phyloP scores from a whole-genome alignment of 768 basidiomycete genomes.

The Mycena olivaceomarginata region DNA sequence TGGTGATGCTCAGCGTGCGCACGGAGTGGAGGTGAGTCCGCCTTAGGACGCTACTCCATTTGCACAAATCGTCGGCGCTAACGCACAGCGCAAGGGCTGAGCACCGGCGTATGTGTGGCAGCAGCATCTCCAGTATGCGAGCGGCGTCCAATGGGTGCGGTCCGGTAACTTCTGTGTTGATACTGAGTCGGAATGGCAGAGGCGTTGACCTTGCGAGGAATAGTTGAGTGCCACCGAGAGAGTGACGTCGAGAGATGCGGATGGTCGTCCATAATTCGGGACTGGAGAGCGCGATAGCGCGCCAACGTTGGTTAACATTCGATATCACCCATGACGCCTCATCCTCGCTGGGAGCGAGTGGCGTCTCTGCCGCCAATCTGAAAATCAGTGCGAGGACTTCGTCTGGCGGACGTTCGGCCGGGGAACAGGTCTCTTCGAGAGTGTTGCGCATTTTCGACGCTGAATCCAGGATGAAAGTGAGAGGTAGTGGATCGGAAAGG shows the following conservation, averaged over 20 bases:
- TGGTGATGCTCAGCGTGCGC: background rate
- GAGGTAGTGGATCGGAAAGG: too few species aligned
- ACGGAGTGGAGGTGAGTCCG: background rate
- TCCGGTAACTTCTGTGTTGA: background rate
- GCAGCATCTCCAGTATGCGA: background rate
- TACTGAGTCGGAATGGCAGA: slow-evolving; percentile 7
- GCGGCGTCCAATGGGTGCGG: background rate
- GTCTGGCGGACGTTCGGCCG: background rate
- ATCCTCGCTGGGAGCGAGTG: background rate
- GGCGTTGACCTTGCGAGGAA: background rate
- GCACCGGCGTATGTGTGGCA: slow-evolving; percentile 14
- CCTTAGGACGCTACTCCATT: background rate
- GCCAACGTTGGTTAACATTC: slow-evolving; percentile 10
- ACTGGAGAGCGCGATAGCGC: background rate
- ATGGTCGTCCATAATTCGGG: slow-evolving; percentile 24
- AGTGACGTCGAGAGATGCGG: background rate
- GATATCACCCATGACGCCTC: background rate
- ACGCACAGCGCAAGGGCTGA: slow-evolving; percentile 13
- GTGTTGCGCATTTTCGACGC: background rate
- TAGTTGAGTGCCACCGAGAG: background rate
- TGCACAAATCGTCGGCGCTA: background rate
- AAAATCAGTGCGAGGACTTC: slow-evolving; percentile 23
- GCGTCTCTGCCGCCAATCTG: slow-evolving; percentile 13
- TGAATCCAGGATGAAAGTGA: too few species aligned
- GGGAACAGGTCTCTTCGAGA: background rate